phyloP scores from a whole-genome alignment of 805 yeast genomes.

The Ogataea salicorniae region DNA sequence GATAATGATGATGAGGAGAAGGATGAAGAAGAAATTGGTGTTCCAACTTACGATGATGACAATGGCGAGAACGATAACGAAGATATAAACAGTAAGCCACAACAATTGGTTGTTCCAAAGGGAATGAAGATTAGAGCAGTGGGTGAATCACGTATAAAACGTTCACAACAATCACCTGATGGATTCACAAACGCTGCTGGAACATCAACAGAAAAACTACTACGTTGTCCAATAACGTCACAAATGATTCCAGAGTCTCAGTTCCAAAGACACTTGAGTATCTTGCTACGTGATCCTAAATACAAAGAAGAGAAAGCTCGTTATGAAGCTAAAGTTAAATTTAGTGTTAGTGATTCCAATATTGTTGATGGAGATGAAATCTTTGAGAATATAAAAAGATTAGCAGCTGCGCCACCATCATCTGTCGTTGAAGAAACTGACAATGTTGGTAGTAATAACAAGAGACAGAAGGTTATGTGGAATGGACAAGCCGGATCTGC shows the following conservation, averaged over 20 bases:
- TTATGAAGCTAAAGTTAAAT: constrained; percentile 54
- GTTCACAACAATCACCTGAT: constrained; percentile 10
- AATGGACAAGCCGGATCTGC: constrained; percentile 30
- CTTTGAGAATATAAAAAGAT: constrained; percentile 52
- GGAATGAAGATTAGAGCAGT: constrained; percentile 67
- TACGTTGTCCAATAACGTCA: constrained; percentile 79
- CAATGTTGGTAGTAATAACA: constrained; percentile 4
- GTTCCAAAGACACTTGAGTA: constrained; percentile 66
- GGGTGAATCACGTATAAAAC: constrained; percentile 59
- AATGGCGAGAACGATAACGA: constrained; percentile 5
- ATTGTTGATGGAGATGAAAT: constrained; percentile 35
- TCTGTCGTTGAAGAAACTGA: background rate
- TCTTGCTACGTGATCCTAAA: constrained; percentile 69
- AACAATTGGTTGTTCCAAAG: constrained; percentile 22
- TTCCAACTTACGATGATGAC: constrained; percentile 5
- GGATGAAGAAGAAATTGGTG: constrained; percentile 8
- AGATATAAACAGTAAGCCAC: background rate
- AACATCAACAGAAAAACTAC: constrained; percentile 24
- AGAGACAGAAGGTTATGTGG: constrained; percentile 30
- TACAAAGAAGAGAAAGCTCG: constrained; percentile 64
- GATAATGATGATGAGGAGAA: constrained; percentile 4
- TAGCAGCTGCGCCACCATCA: constrained; percentile 8
- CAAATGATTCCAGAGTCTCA: constrained; percentile 62
- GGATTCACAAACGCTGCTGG: constrained; percentile 1
- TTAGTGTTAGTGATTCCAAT: constrained; percentile 33